Evolutionary conservation across 495 filamentous ascomycete genomes (phyloP).

Genomic region (Durotheca rogersii): DNA sequence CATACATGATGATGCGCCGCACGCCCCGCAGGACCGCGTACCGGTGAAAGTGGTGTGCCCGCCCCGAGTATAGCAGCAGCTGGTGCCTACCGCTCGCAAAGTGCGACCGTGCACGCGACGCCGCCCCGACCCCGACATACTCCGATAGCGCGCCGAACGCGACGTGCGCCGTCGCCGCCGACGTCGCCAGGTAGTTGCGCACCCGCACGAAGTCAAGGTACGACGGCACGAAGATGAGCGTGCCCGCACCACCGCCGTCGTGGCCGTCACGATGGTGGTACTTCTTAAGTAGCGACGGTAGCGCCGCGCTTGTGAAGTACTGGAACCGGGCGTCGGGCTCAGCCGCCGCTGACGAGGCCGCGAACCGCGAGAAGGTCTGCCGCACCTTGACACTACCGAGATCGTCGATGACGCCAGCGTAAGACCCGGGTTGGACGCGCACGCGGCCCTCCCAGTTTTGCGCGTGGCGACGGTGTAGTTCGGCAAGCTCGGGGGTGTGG

Average conservation of each 20-base stretch:
- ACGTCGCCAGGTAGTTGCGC: conserved; percentile 85
- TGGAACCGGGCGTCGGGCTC: conserved; percentile 92
- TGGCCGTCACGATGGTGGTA: conserved; percentile 51
- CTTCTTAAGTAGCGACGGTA: conserved; percentile 64
- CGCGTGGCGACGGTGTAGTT: conserved; percentile 72
- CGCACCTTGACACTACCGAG: conserved; percentile 63
- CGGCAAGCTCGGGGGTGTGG: conserved; percentile 85
- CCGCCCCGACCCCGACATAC: conserved; percentile 73
- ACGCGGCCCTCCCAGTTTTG: conserved; percentile 75
- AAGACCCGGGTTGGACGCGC: conserved; percentile 62
- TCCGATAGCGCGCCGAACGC: conserved; percentile 87
- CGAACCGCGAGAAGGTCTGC: conserved; percentile 91
- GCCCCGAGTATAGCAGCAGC: conserved; percentile 85
- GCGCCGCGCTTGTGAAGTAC: conserved; percentile 77
- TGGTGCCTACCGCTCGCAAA: conserved; percentile 81
- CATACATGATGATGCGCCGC: conserved; percentile 78
- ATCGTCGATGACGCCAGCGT: conserved; percentile 66
- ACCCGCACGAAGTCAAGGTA: conserved; percentile 93
- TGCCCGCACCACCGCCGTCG: conserved; percentile 54
- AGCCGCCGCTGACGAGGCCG: conserved; percentile 60
- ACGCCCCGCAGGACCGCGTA: conserved; percentile 80
- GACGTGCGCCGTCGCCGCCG: conserved; percentile 62
- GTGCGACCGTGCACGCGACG: conserved; percentile 80
- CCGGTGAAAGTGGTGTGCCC: conserved; percentile 90
- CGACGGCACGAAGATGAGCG: conserved; percentile 82